Conservation (phyloP, 2,329 filamentous ascomycete genomes). For the Pseudopithomyces chartarum region DNA sequence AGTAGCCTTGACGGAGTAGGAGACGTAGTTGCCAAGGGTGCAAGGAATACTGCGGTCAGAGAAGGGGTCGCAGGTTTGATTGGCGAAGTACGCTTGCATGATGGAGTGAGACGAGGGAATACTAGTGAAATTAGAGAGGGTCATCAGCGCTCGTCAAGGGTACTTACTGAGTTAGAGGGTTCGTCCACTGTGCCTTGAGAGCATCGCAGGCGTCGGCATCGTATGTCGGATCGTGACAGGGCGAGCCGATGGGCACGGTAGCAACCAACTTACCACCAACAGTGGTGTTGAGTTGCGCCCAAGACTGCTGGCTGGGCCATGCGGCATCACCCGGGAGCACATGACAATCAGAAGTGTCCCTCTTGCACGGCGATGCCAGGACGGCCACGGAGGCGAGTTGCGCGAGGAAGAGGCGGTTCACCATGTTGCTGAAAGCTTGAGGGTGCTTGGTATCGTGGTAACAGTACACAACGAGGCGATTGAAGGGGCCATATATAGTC, state of each 20-base stretch:
- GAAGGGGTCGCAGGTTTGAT: constrained; percentile 42
- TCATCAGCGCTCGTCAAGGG: background rate
- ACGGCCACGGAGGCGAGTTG: no score
- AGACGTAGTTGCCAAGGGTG: constrained; percentile 20
- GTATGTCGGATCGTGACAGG: constrained; percentile 31
- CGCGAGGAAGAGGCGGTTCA: no score
- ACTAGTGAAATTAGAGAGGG: background rate
- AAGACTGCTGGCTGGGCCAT: constrained; percentile 12
- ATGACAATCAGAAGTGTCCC: no score
- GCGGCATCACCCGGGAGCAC: background rate
- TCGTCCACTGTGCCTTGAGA: background rate
- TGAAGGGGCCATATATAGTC: no score
- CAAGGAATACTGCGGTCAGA: constrained; percentile 37
- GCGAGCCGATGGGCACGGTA: constrained; percentile 37
- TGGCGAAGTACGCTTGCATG: constrained; percentile 46
- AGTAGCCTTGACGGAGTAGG: constrained; percentile 36
- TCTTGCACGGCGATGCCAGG: no score
- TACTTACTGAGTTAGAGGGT: constrained; percentile 15
- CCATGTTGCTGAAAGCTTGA: no score
- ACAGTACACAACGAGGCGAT: no score
- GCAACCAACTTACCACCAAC: constrained; percentile 38
- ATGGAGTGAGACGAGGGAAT: constrained; percentile 37
- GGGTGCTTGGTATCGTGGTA: no score
- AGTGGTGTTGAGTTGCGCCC: constrained; percentile 36
- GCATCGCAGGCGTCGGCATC: background rate